These are phyloP conservation scores for Penicillium concentricum DNA, from an alignment of 2,329 filamentous ascomycete genomes.

Conservation along the genomic window DNA sequence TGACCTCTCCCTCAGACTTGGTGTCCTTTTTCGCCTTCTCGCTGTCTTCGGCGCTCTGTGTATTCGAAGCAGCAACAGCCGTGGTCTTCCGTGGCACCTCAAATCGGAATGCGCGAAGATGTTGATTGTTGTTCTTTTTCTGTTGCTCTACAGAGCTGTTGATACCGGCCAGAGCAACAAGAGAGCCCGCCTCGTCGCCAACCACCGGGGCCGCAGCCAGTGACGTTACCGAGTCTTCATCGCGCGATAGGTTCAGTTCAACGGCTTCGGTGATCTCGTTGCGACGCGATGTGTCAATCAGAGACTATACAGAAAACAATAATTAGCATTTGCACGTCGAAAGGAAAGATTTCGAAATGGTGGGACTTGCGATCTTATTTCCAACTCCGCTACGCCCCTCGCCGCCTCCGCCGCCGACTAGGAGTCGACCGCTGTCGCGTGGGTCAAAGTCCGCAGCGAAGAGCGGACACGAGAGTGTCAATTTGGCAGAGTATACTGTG, in stretches of 20 bases:
- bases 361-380: constrained; percentile 73
- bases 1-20: constrained; percentile 13
- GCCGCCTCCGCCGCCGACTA: constrained; percentile 86
- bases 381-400: constrained; percentile 76
- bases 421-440: constrained; percentile 68
- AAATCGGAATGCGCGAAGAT: constrained; percentile 75
- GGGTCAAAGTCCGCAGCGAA: constrained; percentile 88
- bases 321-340: constrained; percentile 1
- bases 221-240: constrained; percentile 87
- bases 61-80: background rate
- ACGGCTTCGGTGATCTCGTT: constrained; percentile 63
- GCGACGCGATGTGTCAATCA: constrained; percentile 68
- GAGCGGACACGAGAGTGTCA: constrained; percentile 75
- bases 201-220: constrained; percentile 66
- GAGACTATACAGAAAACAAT: constrained; percentile 50
- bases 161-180: constrained; percentile 70
- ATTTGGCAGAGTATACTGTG: constrained; percentile 53
- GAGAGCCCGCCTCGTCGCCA: constrained; percentile 44
- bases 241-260: constrained; percentile 74
- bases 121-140: constrained; percentile 74
- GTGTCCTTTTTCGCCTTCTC: constrained; percentile 21
- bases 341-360: background rate
- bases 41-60: constrained; percentile 15
- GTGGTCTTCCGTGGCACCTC: constrained; percentile 47
- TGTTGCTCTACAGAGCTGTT: constrained; percentile 75